Evolutionary conservation across 2,329 filamentous ascomycete genomes (phyloP), one percentile per base, ranked within the genome.

Genomic region (Colletotrichum euphorbiae): DNA sequence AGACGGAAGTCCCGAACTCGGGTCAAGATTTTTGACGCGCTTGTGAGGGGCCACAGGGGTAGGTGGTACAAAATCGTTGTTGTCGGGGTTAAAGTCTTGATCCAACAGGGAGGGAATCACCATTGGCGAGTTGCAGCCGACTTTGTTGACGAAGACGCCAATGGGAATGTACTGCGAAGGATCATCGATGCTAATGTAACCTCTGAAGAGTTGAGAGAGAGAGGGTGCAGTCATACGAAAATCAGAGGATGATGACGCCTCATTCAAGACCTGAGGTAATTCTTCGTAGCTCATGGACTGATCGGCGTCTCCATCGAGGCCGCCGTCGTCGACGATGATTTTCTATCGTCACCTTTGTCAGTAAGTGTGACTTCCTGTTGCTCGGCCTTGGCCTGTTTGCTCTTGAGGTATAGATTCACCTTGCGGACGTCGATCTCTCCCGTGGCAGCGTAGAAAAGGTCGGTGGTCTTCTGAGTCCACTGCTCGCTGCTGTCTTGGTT

Each of bases 361-460:
- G 66, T 54, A 12, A 52, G 21, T n/a, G 31, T 12, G 8, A 21
- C 3, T 6, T 55, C 13, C 9, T 19, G 9, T 42, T 43, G 52
- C 21, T 33, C 21, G 4, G 38, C 15, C n/a, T 15, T 36, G 7
- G n/a, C n/a, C 12, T 36, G 4, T 52, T 69, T 66, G 66, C 40
- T 66, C 6, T 50, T 66, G 36, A 71, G 70, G 45, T 78, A 78
- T 1, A 62, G 48, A 24, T 75, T 73, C 70, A 72, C 72, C 3
- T 65, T 73, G n/a, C 74, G 71, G 2, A 72, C 24, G 15, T 78
- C 73, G 38, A 72, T 43, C 17, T 59, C 33, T 6, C 67, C 71
- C 1, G 48, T 65, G 17, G 62, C 61, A 4, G n/a, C 21, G n/a
- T 73, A 76, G 40, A 73, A 71, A 2, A 62, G 31, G 31, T 77